Evolutionary conservation across 139 green algal species (phyloP), one percentile per base, ranked within the genome.

Genomic region (Penium margaritaceum): DNA sequence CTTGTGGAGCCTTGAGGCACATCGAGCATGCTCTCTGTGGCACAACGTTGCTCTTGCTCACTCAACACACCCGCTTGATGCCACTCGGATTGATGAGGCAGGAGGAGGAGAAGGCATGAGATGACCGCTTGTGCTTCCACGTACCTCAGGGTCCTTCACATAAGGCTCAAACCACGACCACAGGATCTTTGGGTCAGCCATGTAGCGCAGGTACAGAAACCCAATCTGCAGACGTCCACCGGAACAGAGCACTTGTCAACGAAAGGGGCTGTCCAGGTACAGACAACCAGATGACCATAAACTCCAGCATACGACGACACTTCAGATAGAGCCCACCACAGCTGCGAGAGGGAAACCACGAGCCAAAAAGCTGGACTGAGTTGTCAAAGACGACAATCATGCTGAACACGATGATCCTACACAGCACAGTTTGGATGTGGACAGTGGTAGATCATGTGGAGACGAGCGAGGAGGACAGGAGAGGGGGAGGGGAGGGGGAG

Each of bases 131-230:
- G 21, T 17, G 47, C 1, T 19, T 24, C 47, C 47, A 60, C 83
- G 9, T 67, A 96, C 91, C 88, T 97, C 86, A 0, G 62, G 27
- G 75, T 97, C 92, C 15, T 84, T 63, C 12, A 95, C 58, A 80
- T 96, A 96, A 0, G 72, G 79, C 44, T 86, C 70, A n/a, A 86
- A 83, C 91, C 90, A 97, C 5, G 72, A 24, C 92, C 91, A 96
- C n/a, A 95, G 69, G 14, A 78, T 81, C 63, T 90, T 90, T 5
- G 92, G 90, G 47, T 95, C 85, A 12, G 74, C 84, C 19, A 94
- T 87, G 75, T 97, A 97, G 27, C 92, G 86, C 60, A 97, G 80
- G 74, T 95, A 96, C 60, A 97, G 81, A 63, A 97, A 94, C 14
- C 92, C 92, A 1, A 96, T 55, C 92, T 97, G 83, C 64, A 63